Percentiles rank a stretch among this genome's conserved stretches.
phyloP scores from a whole-genome alignment of 495 filamentous ascomycete species.

The Polyplosphaeria fusca region DNA sequence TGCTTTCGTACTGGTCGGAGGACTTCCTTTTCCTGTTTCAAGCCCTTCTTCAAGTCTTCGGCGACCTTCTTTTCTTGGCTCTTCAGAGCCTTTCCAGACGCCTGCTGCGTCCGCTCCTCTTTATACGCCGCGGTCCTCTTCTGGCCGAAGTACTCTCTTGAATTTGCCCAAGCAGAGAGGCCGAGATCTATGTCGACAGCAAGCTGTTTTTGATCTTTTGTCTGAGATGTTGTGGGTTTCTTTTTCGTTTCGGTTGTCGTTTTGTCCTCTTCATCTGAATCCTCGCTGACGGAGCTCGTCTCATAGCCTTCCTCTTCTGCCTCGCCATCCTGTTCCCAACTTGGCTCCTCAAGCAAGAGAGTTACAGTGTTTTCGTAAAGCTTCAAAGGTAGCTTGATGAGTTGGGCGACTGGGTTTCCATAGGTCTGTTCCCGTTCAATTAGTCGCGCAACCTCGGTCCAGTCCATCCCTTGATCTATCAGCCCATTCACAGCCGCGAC shows the following conservation, averaged over 20 bases:
- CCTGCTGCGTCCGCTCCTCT: slow-evolving; percentile 76
- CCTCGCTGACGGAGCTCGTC: slow-evolving; percentile 61
- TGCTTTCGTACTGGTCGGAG: slow-evolving; percentile 76
- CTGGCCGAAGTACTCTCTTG: slow-evolving; percentile 85
- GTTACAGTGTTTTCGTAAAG: slow-evolving; percentile 86
- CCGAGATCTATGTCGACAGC: slow-evolving; percentile 80
- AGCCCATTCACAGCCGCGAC: slow-evolving; percentile 87
- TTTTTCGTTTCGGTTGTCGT: slow-evolving; percentile 34
- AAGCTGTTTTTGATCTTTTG: slow-evolving; percentile 48
- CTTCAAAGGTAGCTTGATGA: slow-evolving; percentile 85
- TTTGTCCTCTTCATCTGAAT: slow-evolving; percentile 34
- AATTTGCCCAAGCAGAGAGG: slow-evolving; percentile 81
- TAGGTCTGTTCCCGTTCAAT: slow-evolving; percentile 80
- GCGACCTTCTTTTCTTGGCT: slow-evolving; percentile 84
- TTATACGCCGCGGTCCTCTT: slow-evolving; percentile 80
- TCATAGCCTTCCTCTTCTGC: slow-evolving; percentile 60
- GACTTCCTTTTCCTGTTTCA: slow-evolving; percentile 90
- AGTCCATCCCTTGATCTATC: slow-evolving; percentile 92
- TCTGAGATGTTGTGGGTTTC: slow-evolving; percentile 41
- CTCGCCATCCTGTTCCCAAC: slow-evolving; percentile 57
- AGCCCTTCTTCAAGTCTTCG: slow-evolving; percentile 74
- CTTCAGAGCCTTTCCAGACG: slow-evolving; percentile 80
- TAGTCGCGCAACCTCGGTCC: slow-evolving; percentile 82
- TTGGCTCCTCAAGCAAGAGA: slow-evolving; percentile 68
- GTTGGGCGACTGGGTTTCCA: slow-evolving; percentile 79